phyloP scores from a whole-genome alignment of 2,329 filamentous ascomycete species.

The Arthroderma sp. region DNA sequence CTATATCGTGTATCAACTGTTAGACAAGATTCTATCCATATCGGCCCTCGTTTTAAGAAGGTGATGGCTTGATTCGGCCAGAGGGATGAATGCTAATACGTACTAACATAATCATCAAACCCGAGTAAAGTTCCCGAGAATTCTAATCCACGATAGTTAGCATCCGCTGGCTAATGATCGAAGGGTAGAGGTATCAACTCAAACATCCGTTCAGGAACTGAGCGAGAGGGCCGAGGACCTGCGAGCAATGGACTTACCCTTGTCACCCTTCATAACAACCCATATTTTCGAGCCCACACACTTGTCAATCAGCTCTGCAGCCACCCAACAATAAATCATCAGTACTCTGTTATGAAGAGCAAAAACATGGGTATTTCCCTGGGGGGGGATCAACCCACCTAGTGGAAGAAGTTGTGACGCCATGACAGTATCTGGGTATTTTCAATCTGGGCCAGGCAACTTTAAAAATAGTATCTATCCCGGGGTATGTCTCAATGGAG shows the following conservation, averaged over 20 bases:
- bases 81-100: too few species aligned
- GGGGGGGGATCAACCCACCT: constrained; percentile 36
- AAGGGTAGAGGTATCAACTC: not conserved
- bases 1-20: constrained; percentile 42
- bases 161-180: not conserved
- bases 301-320: constrained; percentile 89
- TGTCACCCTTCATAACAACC: constrained; percentile 99
- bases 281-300: constrained; percentile 96
- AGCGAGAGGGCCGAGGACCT: not conserved
- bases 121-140: constrained; percentile 90
- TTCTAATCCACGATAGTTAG: constrained; percentile 45
- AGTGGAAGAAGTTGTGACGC: constrained; percentile 62
- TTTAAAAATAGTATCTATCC: not conserved
- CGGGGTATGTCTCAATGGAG: not conserved
- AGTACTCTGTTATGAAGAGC: constrained; percentile 11
- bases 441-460: not conserved
- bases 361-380: not conserved
- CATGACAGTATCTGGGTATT: constrained; percentile 29
- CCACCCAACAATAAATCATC: constrained; percentile 11
- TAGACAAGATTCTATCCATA: constrained; percentile 16
- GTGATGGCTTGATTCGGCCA: too few species aligned
- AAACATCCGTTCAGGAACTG: not conserved
- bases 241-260: constrained; percentile 48
- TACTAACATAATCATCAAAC: constrained; percentile 99
- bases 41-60: not conserved